Evolutionary conservation across 495 filamentous ascomycete genomes (phyloP), one percentile per base, ranked within the genome.

Genomic region (Schizothecium vesticola): DNA sequence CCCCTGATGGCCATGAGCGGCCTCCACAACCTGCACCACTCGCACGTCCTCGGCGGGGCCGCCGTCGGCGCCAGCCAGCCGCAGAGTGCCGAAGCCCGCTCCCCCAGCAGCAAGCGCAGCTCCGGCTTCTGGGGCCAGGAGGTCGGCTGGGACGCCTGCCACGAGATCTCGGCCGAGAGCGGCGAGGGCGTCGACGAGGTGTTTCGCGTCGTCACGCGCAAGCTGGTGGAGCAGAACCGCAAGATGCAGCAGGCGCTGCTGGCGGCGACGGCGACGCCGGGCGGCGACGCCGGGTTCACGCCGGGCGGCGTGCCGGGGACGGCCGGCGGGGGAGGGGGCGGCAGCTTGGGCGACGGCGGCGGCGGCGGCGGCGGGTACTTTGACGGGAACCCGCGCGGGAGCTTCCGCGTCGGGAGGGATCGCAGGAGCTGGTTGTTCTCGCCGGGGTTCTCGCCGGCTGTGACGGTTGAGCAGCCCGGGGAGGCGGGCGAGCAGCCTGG

Each of bases 131-230:
- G 93, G 93, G 91, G 90, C 2, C 91, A 95, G 73, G 93, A 97
- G 72, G 89, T 92, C 9, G 92, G 92, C 12, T 97, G 93, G 93
- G 94, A 97, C 74, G 94, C 92, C 70, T 97, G 94, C 73, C 94
- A 98, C 79, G 94, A 99, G 81, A 94, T 99, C 72, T 92, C 89
- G 72, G 94, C 94, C 24, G 92, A 93, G 82, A 92, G 91, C 75
- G 95, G 95, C 21, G 94, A 98, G 81, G 94, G 94, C 3, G 92
- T 99, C 12, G 95, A 99, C 63, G 95, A 99, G 81, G 94, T 99
- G 0, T 99, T 99, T 72, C 86, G 93, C 0, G 94, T 97, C 21
- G 95, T 97, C 55, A 93, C 94, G 51, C 82, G 95, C 73, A 97
- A 97, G 79, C 83, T 99, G 66, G 94, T 99, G 31, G 94, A 97